Percentiles rank a stretch among this genome's conserved stretches.
These are phyloP conservation scores for Pyrrhoderma noxium DNA, from an alignment of 1,284 basidiomycete species.

Conservation along the genomic window DNA sequence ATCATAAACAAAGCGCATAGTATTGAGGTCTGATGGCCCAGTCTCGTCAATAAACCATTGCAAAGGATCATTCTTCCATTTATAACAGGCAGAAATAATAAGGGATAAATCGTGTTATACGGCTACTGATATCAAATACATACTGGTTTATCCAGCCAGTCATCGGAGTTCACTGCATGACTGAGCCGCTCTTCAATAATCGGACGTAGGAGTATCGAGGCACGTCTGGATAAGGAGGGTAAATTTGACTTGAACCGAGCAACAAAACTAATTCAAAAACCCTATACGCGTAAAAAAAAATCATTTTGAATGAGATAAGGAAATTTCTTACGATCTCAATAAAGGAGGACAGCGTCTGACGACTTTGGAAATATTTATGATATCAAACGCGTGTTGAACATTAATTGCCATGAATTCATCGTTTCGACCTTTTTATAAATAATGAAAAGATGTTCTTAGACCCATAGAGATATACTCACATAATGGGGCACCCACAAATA, in stretches of 20 bases:
- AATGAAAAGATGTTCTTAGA: no score
- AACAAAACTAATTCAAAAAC: background rate
- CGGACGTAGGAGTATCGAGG: conserved; percentile 28
- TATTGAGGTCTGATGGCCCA: conserved; percentile 26
- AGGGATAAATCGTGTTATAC: background rate
- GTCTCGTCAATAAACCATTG: conserved; percentile 39
- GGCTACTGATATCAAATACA: conserved; percentile 4
- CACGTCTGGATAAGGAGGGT: conserved; percentile 17
- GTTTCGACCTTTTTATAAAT: conserved; percentile 38
- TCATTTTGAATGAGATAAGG: background rate
- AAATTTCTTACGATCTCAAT: conserved; percentile 30
- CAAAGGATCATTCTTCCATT: conserved; percentile 33
- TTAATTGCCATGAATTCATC: conserved; percentile 33
- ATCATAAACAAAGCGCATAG: conserved; percentile 27
- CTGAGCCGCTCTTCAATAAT: conserved; percentile 32
- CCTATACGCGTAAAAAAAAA: background rate
- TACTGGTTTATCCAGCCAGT: conserved; percentile 34
- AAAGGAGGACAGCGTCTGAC: conserved; percentile 33
- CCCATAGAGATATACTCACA: no score
- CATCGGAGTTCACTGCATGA: conserved; percentile 27
- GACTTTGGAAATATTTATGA: conserved; percentile 23
- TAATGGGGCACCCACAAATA: conserved; percentile 35
- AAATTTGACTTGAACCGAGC: conserved; percentile 6
- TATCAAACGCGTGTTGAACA: conserved; percentile 27
- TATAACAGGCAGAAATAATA: background rate